phyloP scores from a whole-genome alignment of 345 rosid genomes.

The Brassica nigra region DNA sequence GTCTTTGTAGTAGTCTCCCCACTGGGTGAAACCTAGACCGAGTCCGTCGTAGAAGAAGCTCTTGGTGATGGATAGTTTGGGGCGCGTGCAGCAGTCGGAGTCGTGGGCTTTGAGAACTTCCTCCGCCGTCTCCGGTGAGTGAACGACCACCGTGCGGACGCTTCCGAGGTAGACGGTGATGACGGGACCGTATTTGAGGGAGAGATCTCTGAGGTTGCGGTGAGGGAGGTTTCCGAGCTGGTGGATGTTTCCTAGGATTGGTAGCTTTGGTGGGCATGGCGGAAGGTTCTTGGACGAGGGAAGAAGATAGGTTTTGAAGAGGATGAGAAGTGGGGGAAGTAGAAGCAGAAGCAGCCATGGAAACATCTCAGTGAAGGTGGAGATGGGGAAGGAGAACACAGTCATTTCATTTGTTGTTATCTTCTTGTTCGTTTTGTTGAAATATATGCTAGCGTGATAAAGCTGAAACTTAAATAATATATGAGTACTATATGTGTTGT shows the following conservation, averaged over 20 bases:
- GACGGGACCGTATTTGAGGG: constrained; percentile 53
- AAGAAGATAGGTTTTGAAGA: constrained; percentile 23
- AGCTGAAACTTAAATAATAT: background rate
- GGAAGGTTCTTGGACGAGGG: constrained; percentile 34
- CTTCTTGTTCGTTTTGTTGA: background rate
- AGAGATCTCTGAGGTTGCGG: constrained; percentile 42
- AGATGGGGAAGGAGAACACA: constrained; percentile 2
- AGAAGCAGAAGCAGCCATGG: constrained; percentile 34
- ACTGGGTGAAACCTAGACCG: constrained; percentile 49
- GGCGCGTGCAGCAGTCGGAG: constrained; percentile 47
- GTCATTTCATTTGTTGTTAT: constrained; percentile 19
- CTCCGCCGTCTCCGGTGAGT: constrained; percentile 53
- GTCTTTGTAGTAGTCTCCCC: constrained; percentile 43
- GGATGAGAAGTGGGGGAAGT: constrained; percentile 21
- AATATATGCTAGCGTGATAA: background rate
- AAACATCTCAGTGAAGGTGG: constrained; percentile 16
- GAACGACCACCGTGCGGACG: constrained; percentile 49
- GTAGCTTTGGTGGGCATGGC: constrained; percentile 48
- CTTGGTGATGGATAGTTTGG: constrained; percentile 28
- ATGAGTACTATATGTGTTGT: background rate
- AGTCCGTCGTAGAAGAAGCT: constrained; percentile 43
- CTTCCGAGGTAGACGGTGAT: constrained; percentile 53
- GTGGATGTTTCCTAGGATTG: constrained; percentile 54
- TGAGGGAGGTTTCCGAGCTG: constrained; percentile 52
- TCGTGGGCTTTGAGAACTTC: constrained; percentile 48